Percentiles rank a stretch among this genome's conserved stretches.
Evolutionary conservation across 2,329 filamentous ascomycete species (phyloP).

Genomic region (Trichoderma lentiforme): DNA sequence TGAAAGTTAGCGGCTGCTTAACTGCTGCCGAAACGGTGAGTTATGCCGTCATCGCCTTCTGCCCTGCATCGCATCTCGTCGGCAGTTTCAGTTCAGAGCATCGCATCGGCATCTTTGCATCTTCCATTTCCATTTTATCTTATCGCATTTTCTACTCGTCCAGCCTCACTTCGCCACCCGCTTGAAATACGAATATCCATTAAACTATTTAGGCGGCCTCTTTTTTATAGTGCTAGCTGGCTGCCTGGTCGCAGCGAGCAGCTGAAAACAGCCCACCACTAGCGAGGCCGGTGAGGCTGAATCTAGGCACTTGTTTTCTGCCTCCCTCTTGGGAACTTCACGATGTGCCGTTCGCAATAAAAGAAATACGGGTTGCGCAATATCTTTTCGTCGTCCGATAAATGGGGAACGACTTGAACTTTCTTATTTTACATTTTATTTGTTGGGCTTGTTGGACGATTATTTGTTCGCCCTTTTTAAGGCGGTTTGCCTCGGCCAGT

Average conservation of each 20-base stretch:
- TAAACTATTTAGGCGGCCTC: neutral
- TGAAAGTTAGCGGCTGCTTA: neutral
- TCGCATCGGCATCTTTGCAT: neutral
- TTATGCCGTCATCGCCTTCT: neutral
- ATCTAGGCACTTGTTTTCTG: neutral
- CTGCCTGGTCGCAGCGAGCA: neutral
- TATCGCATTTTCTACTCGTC: neutral
- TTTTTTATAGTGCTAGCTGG: neutral
- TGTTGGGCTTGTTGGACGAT: neutral
- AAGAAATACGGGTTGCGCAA: neutral
- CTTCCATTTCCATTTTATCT: neutral
- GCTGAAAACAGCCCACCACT: neutral
- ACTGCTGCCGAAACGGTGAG: neutral
- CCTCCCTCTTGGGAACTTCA: neutral
- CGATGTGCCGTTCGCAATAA: neutral
- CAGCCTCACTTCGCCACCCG: neutral
- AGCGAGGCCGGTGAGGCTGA: neutral
- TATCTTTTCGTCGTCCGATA: neutral
- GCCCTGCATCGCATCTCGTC: neutral
- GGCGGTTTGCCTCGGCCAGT: neutral
- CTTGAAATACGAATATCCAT: neutral
- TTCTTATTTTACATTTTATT: neutral
- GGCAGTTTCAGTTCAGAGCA: neutral
- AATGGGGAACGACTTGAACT: neutral
- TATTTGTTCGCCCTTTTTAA: neutral